Base-by-base conservation (phyloP, 495 filamentous ascomycete genomes). In the Trichoderma gamsii region DNA sequence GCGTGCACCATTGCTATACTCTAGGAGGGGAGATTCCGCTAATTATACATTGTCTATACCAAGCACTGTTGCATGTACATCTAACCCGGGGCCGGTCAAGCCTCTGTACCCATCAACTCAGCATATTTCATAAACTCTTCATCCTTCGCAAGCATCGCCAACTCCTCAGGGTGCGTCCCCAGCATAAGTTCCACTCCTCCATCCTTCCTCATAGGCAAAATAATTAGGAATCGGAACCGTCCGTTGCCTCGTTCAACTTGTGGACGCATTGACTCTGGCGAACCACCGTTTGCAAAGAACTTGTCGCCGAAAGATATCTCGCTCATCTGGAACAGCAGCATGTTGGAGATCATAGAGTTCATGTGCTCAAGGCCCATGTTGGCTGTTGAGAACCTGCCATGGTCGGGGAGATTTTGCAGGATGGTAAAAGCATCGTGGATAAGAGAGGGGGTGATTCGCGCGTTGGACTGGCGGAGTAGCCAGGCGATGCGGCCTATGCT, bases 351-450 rank as follows among this genome's bases (percentile, higher is more conserved):
- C 71, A 74, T 72, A 1, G 66, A 63, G 61, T 76, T 59, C 75
- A 77, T 77, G 65, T 70, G 67, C 9, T 70, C 69, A 44, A 73
- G 68, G 44, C 75, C 74, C 73, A 74, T 75, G 52, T 69, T 69
- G 4, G 76, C 76, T 1, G 68, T 73, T 18, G 70, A 63, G 41
- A 72, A 70, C 63, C 66, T 66, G 46, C 32, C 72, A 56, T 78
- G 71, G 64, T 78, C 73, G 2, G 68, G 63, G 25, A 78, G 59
- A 12, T 71, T 70, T 56, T 71, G 72, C 27, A 74, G 49, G 29
- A 78, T 66, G 27, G 75, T 74, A 51, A 73, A 75, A 2, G 74
- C 76, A 65, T 78, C 76, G 56, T 78, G 76, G n/a, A 78, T 72
- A 18, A 76, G 67, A 23, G 66, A 51, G 38, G 75, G 69, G 1